Evolutionary conservation across 192 early-diverging fungal species (phyloP), one percentile per base, ranked within the genome.

Genomic region (Coemansia sp.): DNA sequence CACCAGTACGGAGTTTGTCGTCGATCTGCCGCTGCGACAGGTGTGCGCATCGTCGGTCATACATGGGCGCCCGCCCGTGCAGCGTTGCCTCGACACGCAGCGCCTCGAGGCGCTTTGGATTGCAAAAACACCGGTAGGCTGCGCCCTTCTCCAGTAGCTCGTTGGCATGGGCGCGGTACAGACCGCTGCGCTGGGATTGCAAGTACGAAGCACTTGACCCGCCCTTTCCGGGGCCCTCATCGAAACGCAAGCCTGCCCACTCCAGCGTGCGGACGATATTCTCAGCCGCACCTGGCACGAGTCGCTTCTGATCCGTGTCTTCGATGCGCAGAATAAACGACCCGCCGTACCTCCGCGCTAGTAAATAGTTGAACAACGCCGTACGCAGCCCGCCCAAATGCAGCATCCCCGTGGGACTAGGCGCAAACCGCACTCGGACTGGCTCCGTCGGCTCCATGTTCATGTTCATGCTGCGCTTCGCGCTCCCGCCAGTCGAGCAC

Each of bases 361-460:
- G 72, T 35, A 96, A 79, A 66, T 91, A 94, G 84, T 96, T 96
- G 76, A 92, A 98, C 59, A 98, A 86, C 10, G 94, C 93, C 3
- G 96, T 98, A 31, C 96, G 87, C 50, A 98, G 85, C 10, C 94
- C 94, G 33, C 96, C 96, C 35, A 98, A 87, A 68, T 98, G 96
- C 57, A 98, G 85, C 68, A 90, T 86, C 14, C 96, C 96, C 4
- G 96, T 96, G 6, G 96, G 96, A 48, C 92, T 94, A 6, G 96
- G 96, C 17, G 96, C 96, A 72, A 98, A 98, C 21, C 96, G 87
- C 19, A 94, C 94, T 29, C 94, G 83, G 21, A 87, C 89, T 8
- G 86, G 78, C 6, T 65, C 79, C 2, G 78, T 68, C n/a, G 78
- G 73, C 69, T 78, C 73, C 13, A 64, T 16, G 40, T 10, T 34